Base-by-base conservation (phyloP, 2,329 filamentous ascomycete genomes). In the Fusarium setosum region DNA sequence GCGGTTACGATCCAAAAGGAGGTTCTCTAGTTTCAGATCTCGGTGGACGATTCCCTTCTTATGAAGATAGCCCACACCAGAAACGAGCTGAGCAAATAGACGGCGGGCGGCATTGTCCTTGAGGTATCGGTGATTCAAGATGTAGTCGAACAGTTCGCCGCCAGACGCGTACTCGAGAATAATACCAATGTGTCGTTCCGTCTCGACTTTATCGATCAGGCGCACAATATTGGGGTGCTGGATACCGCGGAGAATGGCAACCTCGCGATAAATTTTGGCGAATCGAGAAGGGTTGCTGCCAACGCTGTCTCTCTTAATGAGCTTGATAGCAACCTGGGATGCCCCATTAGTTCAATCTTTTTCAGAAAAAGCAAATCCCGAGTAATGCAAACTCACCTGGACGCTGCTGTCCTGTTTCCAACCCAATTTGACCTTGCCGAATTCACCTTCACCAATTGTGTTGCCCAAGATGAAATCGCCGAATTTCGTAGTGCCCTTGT, bases 1-100 rank as follows among this genome's bases (percentile, higher is more conserved):
- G 65, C 94, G 91, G 76, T 99, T 97, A 65, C 95, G 91, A 79
- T 99, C 96, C 50, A 99, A 86, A 34, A 99, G 86, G 72, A 99
- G 79, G 75, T 99, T 99, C 80, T 99, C 96, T 44, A 99, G 85
- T 81, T 99, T 99, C 68, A 99, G 81, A 81, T 99, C 96, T 73
- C 96, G 90, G 77, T 99, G 96, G 13, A 99, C 96, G 70, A 99
- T 99, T 62, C 96, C 96, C 81, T 97, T 98, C 80, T 97, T 97
- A 82, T 99, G 96, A 59, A 99, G 83, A 79, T 99, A 99, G 32
- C 96, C 96, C 11, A 99, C 96, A 38, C 96, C 96, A 7, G 95
- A 98, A 12, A 99, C 91, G 40, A 99, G 86, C 80, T 99, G 96
- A 20, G 96, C 95, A 76, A 99, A 99, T 26, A 99, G 82, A 53